Base-by-base conservation (phyloP, 495 filamentous ascomycete genomes). In the Thozetella sp. region DNA sequence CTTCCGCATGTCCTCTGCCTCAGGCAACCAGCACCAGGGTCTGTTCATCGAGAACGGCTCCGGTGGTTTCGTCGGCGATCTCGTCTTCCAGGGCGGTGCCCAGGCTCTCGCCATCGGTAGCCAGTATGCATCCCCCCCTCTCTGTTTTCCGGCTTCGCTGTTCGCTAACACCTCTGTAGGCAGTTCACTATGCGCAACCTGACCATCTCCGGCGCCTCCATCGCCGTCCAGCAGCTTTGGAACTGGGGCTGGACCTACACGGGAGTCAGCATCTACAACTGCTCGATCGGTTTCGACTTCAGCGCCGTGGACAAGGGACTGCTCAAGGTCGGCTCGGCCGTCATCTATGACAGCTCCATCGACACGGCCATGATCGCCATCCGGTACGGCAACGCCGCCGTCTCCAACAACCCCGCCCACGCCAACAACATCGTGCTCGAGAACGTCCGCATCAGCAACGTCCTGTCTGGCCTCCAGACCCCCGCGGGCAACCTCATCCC, bases 181-280 rank as follows among this genome's bases (percentile, higher is more conserved):
- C 91, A 94, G 71, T 95, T 89, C 62, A 93, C 91, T 13, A 86
- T 89, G 69, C 83, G 89, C 40, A 92, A 92, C 65, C 62, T 95
- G 37, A 80, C 74, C 0, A 86, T 94, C 68, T 72, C 70, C 63
- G 81, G 85, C 62, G 83, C 80, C 34, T 59, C 73, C 25, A 83
- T 80, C 25, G 84, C 81, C 53, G 76, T 90, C 56, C 74, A 64
- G 50, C 76, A 80, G 61, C 53, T 74, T 2, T 84, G 76, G 78
- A 70, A 76, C 46, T 85, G 82, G 81, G 78, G 78, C 0, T 84
- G 73, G 80, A 90, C 86, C 27, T 88, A 93, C 72, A 88, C 93
- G 73, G 88, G 86, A 55, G 79, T 88, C 61, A 76, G 62, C 43
- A 84, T 91, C 63, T 74, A 75, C 59, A 85, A 89, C 70, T 92